Percentiles rank a stretch among this genome's conserved stretches.
Evolutionary conservation across 768 basidiomycete genomes (phyloP).

Genomic region (Rhodotorula taiwanensis): DNA sequence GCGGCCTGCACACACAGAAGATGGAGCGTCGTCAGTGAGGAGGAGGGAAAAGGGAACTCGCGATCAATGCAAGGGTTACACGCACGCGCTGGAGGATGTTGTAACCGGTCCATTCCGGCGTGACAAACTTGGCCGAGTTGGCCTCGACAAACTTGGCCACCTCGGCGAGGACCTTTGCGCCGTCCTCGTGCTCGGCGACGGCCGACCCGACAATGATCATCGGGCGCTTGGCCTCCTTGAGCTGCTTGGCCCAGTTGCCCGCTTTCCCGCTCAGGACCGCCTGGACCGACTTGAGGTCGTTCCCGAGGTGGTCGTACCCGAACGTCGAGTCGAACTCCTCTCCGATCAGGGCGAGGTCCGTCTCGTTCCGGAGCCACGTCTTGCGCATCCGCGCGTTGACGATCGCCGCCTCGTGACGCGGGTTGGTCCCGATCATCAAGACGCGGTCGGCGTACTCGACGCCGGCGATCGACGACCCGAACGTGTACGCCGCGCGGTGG

Average conservation of each 20-base stretch:
- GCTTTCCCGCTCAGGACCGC: constrained; percentile 62
- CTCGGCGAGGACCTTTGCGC: constrained; percentile 65
- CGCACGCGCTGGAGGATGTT: constrained; percentile 82
- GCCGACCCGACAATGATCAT: constrained; percentile 88
- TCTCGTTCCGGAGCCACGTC: constrained; percentile 77
- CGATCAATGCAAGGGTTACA: constrained; percentile 17
- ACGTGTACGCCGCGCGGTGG: constrained; percentile 89
- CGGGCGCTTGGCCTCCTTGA: constrained; percentile 81
- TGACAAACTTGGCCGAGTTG: constrained; percentile 68
- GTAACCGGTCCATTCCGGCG: constrained; percentile 92
- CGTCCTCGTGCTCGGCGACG: constrained; percentile 75
- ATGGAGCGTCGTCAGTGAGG: not conserved
- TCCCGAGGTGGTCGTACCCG: constrained; percentile 84
- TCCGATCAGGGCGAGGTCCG: constrained; percentile 84
- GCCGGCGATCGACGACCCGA: constrained; percentile 86
- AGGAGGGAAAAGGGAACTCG: constrained; percentile 1
- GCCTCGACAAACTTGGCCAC: constrained; percentile 71
- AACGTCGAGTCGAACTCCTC: constrained; percentile 86
- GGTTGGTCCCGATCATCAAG: constrained; percentile 90
- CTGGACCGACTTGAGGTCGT: constrained; percentile 63
- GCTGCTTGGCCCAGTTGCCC: constrained; percentile 67
- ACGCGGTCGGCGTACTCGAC: constrained; percentile 87
- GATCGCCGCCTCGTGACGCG: constrained; percentile 92
- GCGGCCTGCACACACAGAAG: constrained; percentile 56
- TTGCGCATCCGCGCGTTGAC: constrained; percentile 95